Base-by-base conservation (phyloP, 306 rosid genomes). In the Medicago ruthenica region DNA sequence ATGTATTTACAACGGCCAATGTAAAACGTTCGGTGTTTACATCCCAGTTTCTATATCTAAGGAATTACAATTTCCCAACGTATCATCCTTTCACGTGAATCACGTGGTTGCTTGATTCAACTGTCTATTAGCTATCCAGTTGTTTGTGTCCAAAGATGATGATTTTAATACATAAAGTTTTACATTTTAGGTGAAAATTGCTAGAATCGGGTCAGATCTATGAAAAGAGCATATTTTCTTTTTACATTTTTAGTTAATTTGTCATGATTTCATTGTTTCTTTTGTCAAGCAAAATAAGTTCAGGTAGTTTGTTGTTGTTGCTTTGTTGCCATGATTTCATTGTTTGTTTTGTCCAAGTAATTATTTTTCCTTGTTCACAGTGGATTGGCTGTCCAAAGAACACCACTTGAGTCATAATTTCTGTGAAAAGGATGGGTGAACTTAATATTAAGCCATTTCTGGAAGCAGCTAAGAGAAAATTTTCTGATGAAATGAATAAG, bases 361-460 rank as follows among this genome's bases (percentile, higher is more conserved):
- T 39, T 41, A 45, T 53, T 12, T 54, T 67, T 73, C 14, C 59
- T 77, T 79, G 59, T 79, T 74, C 67, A 48, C 85, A 88, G 92
- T 74, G 81, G 77, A 21, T 87, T 31, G 21, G 6, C 42, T 36
- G 9, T 7, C 14, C 16, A n/a, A 50, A 53, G 16, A 16, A 9
- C 8, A 2, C 12, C 4, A 1, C 13, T 47, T 83, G 85, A 18
- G 83, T 82, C 70, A 2, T 13, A 17, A 75, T 92, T 82, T 79
- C 85, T 36, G 76, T 77, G 55, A 82, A 77, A 67, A 68, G 73
- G 79, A 82, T 78, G 86, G 86, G 86, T 0, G 83, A 78, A 16
- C 76, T 93, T 24, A 90, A 87, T 44, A 27, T 2, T 13, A 86
- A 59, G 78, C 91, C 96, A 55, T 89, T 91, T 60, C 1, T 69